Conservation (phyloP, 768 basidiomycete genomes). For the Psilocybe azurescens region DNA sequence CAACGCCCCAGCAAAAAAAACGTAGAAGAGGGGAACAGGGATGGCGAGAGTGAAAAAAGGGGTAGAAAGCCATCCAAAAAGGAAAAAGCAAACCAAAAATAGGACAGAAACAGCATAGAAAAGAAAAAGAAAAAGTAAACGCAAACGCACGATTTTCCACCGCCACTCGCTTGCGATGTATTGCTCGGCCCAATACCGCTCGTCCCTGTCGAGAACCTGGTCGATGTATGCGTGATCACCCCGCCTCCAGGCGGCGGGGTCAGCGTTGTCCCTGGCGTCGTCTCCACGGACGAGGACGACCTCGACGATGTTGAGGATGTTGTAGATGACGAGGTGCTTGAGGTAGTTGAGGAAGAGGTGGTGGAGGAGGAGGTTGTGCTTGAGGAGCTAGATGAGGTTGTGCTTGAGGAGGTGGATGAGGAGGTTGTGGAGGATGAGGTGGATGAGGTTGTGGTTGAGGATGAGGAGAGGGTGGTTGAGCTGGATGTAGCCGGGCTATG, state of each 20-base stretch:
- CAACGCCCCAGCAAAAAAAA: not conserved
- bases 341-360: not conserved
- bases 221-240: slow-evolving; percentile 27
- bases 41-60: not conserved
- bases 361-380: slow-evolving; percentile 2
- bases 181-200: not conserved
- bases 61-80: not conserved
- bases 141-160: slow-evolving; percentile 19
- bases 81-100: not conserved
- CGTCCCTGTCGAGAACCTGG: slow-evolving; percentile 15
- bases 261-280: not conserved
- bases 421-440: not conserved
- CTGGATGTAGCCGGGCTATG: not conserved
- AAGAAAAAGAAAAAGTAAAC: not conserved
- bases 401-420: not conserved
- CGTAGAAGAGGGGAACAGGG: not conserved
- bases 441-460: not conserved
- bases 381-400: not conserved
- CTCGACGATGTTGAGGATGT: slow-evolving; percentile 12
- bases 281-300: slow-evolving; percentile 5
- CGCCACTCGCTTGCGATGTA: not conserved
- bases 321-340: slow-evolving; percentile 8
- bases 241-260: slow-evolving; percentile 5
- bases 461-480: not conserved
- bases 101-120: not conserved